Conservation (phyloP, 257 asterid genomes). For the Eustoma russellianum region DNA sequence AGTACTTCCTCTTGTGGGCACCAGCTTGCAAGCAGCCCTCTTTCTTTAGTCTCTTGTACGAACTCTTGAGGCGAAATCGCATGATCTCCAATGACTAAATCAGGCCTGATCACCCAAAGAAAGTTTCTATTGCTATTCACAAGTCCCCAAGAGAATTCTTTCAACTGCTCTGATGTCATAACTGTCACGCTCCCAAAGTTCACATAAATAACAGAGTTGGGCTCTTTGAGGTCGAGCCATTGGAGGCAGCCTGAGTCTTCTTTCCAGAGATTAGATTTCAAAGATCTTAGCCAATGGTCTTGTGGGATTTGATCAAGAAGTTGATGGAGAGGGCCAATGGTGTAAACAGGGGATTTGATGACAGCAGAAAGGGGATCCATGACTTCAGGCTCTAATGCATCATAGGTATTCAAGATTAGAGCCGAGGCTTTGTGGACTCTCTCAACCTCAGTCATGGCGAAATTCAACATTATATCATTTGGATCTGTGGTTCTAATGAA, state of each 20-base stretch:
- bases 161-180: not conserved
- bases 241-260: not conserved
- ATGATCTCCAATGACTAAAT: not conserved
- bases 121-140: not conserved
- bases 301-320: constrained; percentile 1
- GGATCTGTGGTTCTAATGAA: constrained; percentile 10
- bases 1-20: constrained; percentile 5
- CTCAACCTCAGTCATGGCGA: not conserved
- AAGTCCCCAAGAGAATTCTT: not conserved
- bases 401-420: not conserved
- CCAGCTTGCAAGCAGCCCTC: constrained; percentile 9
- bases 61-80: not conserved
- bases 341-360: constrained; percentile 3
- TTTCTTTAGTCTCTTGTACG: not conserved
- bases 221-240: not conserved
- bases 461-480: constrained; percentile 1
- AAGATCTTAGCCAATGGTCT: not conserved
- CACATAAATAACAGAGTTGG: constrained; percentile 1
- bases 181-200: constrained; percentile 3
- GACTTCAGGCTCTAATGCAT: not conserved
- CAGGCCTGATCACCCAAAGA: constrained; percentile 3
- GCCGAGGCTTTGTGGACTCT: not conserved
- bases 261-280: constrained; percentile 5
- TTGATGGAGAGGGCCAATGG: constrained; percentile 8
- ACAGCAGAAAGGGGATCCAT: not conserved